These are phyloP conservation scores for Leptographium wingfieldii DNA, from an alignment of 2,329 filamentous ascomycete genomes.

Conservation along the genomic window DNA sequence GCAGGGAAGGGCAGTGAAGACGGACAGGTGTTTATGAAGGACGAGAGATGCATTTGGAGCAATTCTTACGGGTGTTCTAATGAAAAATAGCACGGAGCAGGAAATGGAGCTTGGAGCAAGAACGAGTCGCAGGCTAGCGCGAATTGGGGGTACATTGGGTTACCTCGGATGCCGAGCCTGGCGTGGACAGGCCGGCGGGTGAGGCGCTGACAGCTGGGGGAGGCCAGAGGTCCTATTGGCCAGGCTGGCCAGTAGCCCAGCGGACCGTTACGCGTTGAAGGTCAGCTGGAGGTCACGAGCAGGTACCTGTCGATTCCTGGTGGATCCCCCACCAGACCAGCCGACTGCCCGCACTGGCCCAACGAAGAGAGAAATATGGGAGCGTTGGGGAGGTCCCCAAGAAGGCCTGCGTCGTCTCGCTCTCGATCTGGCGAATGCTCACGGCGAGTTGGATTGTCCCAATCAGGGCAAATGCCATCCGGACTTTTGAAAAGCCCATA, in stretches of 20 bases:
- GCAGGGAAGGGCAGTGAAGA: background rate
- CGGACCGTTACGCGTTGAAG: background rate
- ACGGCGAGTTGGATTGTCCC: background rate
- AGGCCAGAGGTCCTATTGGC: background rate
- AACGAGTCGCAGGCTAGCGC: background rate
- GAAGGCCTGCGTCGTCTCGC: background rate
- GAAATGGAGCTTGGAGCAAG: background rate
- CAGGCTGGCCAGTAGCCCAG: background rate
- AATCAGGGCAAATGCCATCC: slow-evolving; percentile 10
- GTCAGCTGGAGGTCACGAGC: background rate
- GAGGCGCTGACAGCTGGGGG: too few relatives aligned
- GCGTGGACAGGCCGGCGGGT: background rate
- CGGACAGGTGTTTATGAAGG: background rate
- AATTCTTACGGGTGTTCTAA: background rate
- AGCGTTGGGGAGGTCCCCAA: background rate
- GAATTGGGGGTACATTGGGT: background rate
- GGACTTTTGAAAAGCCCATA: slow-evolving; percentile 3
- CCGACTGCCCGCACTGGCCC: background rate
- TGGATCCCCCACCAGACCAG: background rate
- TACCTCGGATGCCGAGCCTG: background rate
- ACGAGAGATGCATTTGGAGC: background rate
- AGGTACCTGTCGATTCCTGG: background rate
- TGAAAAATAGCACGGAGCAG: background rate
- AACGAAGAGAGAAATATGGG: background rate
- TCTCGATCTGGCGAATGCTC: background rate